phyloP scores from a whole-genome alignment of 2,329 filamentous ascomycete genomes.

The Myotisia sp. region DNA sequence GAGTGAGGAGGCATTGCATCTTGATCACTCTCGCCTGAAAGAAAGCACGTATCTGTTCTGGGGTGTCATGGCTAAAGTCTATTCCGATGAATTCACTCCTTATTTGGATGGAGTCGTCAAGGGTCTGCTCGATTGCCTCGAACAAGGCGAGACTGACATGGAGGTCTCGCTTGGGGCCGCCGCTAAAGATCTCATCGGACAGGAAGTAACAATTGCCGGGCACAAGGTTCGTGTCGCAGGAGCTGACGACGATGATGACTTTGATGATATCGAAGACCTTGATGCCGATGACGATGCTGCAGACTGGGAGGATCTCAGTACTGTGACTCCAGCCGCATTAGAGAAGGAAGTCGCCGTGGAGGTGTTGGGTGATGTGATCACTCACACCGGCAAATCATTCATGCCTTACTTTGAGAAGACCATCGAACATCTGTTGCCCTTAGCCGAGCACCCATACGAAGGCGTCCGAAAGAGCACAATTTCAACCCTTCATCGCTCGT shows the following conservation, averaged over 20 bases:
- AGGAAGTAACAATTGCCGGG: slow-evolving; percentile 63
- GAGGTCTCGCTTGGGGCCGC: slow-evolving; percentile 62
- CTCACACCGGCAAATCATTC: slow-evolving; percentile 65
- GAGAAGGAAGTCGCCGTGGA: slow-evolving; percentile 97
- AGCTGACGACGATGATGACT: slow-evolving; percentile 44
- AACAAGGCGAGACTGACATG: slow-evolving; percentile 74
- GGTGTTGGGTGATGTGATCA: slow-evolving; percentile 82
- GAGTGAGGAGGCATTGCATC: slow-evolving; percentile 75
- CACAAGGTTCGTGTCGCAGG: slow-evolving; percentile 73
- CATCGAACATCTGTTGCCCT: slow-evolving; percentile 62
- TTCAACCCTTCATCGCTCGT: slow-evolving; percentile 82
- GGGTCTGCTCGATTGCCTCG: slow-evolving; percentile 63
- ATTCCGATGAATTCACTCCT: slow-evolving; percentile 49
- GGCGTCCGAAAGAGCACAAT: slow-evolving; percentile 86
- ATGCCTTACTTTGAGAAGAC: slow-evolving; percentile 81
- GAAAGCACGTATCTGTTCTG: slow-evolving; percentile 97
- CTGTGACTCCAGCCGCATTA: slow-evolving; percentile 75
- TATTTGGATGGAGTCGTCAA: slow-evolving; percentile 35
- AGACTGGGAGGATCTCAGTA: slow-evolving; percentile 69
- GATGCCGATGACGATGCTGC: slow-evolving; percentile 65
- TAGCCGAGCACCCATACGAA: slow-evolving; percentile 81
- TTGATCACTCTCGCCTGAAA: slow-evolving; percentile 79
- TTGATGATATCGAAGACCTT: slow-evolving; percentile 46
- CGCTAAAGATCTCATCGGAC: slow-evolving; percentile 57
- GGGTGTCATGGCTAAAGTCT: slow-evolving; percentile 88